These are phyloP conservation scores for Strobilomyces dryophilus DNA, from an alignment of 768 basidiomycete species.

Conservation along the genomic window DNA sequence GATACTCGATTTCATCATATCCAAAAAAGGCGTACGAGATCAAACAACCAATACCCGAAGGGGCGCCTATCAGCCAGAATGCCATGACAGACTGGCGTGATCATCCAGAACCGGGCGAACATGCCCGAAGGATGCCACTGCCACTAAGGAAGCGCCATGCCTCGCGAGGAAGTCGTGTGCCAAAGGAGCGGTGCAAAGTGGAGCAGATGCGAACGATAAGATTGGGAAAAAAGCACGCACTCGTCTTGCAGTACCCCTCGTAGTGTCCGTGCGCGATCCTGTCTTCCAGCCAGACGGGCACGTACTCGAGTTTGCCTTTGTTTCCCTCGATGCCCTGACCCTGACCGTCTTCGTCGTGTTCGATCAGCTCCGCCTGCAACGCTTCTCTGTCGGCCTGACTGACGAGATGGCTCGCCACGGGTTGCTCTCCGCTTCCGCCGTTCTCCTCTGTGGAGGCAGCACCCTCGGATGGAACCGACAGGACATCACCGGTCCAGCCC, in stretches of 20 bases:
- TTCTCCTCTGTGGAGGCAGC: slow-evolving; percentile 26
- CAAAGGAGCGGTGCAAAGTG: neutral
- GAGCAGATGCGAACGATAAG: slow-evolving; percentile 6
- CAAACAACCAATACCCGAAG: neutral
- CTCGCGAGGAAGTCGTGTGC: slow-evolving; percentile 8
- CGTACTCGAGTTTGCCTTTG: slow-evolving; percentile 60
- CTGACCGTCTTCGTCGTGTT: slow-evolving; percentile 41
- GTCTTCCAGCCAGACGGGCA: slow-evolving; percentile 90
- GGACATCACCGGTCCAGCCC: slow-evolving; percentile 91
- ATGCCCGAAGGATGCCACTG: neutral
- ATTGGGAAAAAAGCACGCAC: slow-evolving; percentile 44
- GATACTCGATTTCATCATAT: neutral
- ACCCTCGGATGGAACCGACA: slow-evolving; percentile 39
- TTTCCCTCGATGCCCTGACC: slow-evolving; percentile 46
- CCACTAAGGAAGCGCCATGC: slow-evolving; percentile 1
- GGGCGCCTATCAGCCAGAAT: neutral
- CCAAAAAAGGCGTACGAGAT: neutral
- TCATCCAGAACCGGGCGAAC: slow-evolving; percentile 1
- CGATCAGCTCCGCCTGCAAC: slow-evolving; percentile 60
- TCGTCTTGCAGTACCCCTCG: slow-evolving; percentile 97
- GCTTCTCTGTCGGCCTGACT: slow-evolving; percentile 58
- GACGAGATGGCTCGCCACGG: slow-evolving; percentile 48
- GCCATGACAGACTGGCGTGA: neutral
- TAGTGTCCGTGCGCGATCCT: slow-evolving; percentile 91
- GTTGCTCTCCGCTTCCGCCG: slow-evolving; percentile 26